phyloP scores from a whole-genome alignment of 2,329 filamentous ascomycete genomes.

The Colletotrichum agaves region DNA sequence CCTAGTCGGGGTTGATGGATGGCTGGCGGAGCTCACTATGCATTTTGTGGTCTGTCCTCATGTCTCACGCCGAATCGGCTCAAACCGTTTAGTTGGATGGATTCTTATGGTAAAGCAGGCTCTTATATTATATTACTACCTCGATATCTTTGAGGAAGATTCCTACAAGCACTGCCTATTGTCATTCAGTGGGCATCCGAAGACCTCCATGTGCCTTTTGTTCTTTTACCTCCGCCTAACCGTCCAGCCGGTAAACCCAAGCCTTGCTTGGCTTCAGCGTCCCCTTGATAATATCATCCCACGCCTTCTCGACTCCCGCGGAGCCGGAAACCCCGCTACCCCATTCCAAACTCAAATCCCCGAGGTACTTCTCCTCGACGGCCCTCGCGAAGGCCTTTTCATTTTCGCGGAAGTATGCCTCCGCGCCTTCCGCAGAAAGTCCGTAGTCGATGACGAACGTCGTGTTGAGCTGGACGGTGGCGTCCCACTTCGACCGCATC shows the following conservation, averaged over 20 bases:
- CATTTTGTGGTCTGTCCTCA: too few species aligned
- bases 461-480: conserved; percentile 30
- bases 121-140: too few species aligned
- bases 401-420: background rate
- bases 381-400: conserved; percentile 26
- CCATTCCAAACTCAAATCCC: conserved; percentile 21
- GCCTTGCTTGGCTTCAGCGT: conserved; percentile 15
- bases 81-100: too few species aligned
- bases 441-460: conserved; percentile 32
- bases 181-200: too few species aligned
- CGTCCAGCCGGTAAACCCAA: conserved; percentile 16
- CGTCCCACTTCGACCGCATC: background rate
- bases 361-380: background rate
- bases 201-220: too few species aligned
- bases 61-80: too few species aligned
- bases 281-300: conserved; percentile 20
- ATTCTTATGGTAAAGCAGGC: too few species aligned
- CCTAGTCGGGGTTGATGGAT: background rate
- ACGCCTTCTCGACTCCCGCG: conserved; percentile 22
- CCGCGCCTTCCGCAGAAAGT: conserved; percentile 11
- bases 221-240: background rate
- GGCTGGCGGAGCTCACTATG: too few species aligned
- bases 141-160: too few species aligned
- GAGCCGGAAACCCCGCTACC: conserved; percentile 25
- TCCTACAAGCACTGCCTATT: too few species aligned